Evolutionary conservation across 441 rosid genomes (phyloP).

Genomic region (Melastoma candidum): DNA sequence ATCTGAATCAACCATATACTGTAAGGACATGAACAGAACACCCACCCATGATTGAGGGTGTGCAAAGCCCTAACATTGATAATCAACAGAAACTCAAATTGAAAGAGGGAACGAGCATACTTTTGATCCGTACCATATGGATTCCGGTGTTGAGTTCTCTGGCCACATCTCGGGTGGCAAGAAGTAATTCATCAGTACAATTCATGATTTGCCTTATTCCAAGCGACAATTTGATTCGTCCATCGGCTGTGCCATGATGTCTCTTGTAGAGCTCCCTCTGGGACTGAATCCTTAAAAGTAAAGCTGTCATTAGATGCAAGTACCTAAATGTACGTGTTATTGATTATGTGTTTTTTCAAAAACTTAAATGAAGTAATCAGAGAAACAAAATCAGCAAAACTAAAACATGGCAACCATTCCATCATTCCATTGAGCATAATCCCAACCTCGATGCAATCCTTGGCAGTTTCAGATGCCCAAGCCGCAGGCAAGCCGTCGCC

Average conservation of each 20-base stretch:
- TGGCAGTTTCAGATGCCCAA: slow-evolving; percentile 50
- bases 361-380: too few relatives aligned
- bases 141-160: slow-evolving; percentile 58
- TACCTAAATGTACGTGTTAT: too few relatives aligned
- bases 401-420: neutral
- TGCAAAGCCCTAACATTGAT: neutral
- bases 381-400: too few relatives aligned
- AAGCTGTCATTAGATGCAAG: slow-evolving; percentile 2
- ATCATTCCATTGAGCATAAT: neutral
- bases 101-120: slow-evolving; percentile 2
- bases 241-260: slow-evolving; percentile 54
- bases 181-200: slow-evolving; percentile 46
- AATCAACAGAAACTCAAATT: neutral
- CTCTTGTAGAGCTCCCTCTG: slow-evolving; percentile 52
- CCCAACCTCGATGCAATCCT: slow-evolving; percentile 53
- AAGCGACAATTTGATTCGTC: slow-evolving; percentile 58
- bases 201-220: slow-evolving; percentile 69
- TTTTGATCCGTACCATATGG: slow-evolving; percentile 43
- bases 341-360: too few relatives aligned
- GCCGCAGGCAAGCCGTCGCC: slow-evolving; percentile 57
- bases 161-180: slow-evolving; percentile 45
- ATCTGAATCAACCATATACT: too few relatives aligned
- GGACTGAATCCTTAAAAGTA: slow-evolving; percentile 31
- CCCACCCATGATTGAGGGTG: too few relatives aligned
- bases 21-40: too few relatives aligned